phyloP scores from a whole-genome alignment of 2,329 filamentous ascomycete species.

The Fusarium tjaetaba region DNA sequence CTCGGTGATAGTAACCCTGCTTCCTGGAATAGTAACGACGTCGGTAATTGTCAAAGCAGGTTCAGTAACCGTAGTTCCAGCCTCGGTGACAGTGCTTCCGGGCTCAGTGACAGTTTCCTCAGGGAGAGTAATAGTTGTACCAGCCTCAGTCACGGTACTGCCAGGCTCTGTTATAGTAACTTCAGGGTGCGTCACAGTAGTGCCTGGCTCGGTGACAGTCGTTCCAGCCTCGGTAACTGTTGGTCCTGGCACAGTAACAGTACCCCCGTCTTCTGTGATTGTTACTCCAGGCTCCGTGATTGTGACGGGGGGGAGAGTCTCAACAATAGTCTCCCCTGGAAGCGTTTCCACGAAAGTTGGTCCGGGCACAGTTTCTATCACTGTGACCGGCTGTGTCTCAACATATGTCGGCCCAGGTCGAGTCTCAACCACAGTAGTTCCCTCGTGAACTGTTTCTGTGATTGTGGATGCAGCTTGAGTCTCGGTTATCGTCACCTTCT shows the following conservation, averaged over 20 bases:
- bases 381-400: conserved; percentile 6
- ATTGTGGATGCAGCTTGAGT: not conserved
- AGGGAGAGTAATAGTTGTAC: conserved; percentile 8
- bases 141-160: conserved; percentile 7
- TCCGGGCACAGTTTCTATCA: conserved; percentile 3
- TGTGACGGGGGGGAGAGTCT: conserved; percentile 4
- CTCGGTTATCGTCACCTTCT: conserved; percentile 1
- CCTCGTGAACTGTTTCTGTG: conserved; percentile 1
- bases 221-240: conserved; percentile 17
- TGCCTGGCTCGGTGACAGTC: conserved; percentile 16
- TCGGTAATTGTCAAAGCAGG: conserved; percentile 24
- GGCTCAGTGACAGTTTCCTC: conserved; percentile 7
- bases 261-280: conserved; percentile 10
- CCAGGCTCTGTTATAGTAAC: conserved; percentile 1
- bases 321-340: conserved; percentile 9
- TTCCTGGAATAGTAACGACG: conserved; percentile 20
- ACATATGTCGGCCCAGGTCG: not conserved
- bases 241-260: conserved; percentile 7
- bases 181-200: conserved; percentile 6
- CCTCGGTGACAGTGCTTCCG: conserved; percentile 9
- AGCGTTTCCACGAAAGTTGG: conserved; percentile 6
- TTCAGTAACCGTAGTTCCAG: conserved; percentile 14
- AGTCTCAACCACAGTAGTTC: conserved; percentile 15
- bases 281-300: conserved; percentile 19
- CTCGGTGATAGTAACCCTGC: conserved; percentile 26